Evolutionary conservation across 257 asterid genomes (phyloP).

Genomic region (Thymus mandschuricus): DNA sequence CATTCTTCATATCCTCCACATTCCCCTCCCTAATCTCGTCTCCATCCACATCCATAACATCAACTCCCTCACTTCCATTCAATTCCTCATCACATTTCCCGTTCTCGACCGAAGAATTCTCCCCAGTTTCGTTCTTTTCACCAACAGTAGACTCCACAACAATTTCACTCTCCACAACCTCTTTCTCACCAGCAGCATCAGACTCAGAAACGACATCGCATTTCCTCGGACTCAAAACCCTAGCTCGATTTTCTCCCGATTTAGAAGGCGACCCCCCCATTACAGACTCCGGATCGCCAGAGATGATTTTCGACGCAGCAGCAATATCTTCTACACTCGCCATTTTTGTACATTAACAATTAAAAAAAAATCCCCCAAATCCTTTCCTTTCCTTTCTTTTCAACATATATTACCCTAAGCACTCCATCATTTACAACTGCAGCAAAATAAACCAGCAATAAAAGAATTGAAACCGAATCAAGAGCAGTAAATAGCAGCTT

Average conservation of each 20-base stretch:
- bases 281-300: slow-evolving; percentile 22
- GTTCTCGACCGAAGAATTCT: slow-evolving; percentile 15
- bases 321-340: slow-evolving; percentile 37
- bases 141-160: slow-evolving; percentile 21
- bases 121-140: slow-evolving; percentile 1
- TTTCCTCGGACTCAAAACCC: slow-evolving; percentile 21
- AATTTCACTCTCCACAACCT: slow-evolving; percentile 22
- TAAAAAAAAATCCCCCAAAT: slow-evolving; percentile 24
- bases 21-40: slow-evolving; percentile 21
- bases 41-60: slow-evolving; percentile 8
- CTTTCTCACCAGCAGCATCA: slow-evolving; percentile 21
- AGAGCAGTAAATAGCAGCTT: slow-evolving; percentile 17
- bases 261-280: slow-evolving; percentile 32
- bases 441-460: neutral
- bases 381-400: neutral
- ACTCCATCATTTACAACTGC: slow-evolving; percentile 30
- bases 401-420: slow-evolving; percentile 17
- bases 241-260: slow-evolving; percentile 9
- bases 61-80: slow-evolving; percentile 13
- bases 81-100: slow-evolving; percentile 7
- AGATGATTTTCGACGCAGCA: slow-evolving; percentile 35
- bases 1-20: slow-evolving; percentile 13
- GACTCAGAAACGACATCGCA: slow-evolving; percentile 28
- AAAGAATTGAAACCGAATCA: slow-evolving; percentile 8
- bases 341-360: slow-evolving; percentile 20